phyloP scores from a whole-genome alignment of 164 flowering plant genomes.

The Aristolochia californica region DNA sequence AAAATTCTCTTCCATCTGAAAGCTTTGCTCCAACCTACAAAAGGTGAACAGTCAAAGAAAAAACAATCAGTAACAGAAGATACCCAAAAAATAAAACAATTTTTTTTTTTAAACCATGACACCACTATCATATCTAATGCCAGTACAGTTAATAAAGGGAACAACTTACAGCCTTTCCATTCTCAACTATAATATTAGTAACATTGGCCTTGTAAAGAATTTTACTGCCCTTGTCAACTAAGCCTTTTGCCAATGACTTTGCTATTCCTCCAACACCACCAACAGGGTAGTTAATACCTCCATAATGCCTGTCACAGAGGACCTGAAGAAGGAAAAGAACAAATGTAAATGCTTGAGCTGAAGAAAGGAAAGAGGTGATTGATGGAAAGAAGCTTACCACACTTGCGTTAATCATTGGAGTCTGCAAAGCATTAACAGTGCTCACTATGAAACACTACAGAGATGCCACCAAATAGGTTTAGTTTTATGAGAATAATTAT shows the following conservation, averaged over 20 bases:
- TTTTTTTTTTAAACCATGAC: too few species aligned
- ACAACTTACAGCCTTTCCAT: constrained; percentile 89
- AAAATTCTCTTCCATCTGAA: constrained; percentile 82
- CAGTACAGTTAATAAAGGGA: neutral
- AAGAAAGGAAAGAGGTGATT: neutral
- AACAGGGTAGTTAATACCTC: constrained; percentile 96
- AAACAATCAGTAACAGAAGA: constrained; percentile 5
- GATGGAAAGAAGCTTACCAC: constrained; percentile 42
- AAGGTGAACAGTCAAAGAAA: constrained; percentile 5
- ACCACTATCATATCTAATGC: neutral
- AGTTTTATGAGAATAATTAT: neutral
- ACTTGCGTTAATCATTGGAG: constrained; percentile 98
- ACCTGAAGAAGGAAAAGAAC: constrained; percentile 37
- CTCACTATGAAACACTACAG: constrained; percentile 96
- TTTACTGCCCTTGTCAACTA: constrained; percentile 66
- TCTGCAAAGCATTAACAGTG: constrained; percentile 84
- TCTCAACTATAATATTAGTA: constrained; percentile 48
- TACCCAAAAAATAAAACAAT: too few species aligned
- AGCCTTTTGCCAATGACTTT: constrained; percentile 75
- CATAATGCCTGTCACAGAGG: constrained; percentile 91
- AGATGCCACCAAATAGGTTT: constrained; percentile 5
- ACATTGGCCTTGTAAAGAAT: constrained; percentile 90
- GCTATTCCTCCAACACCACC: constrained; percentile 99
- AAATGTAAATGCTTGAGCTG: constrained; percentile 7
- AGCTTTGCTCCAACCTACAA: constrained; percentile 82